Evolutionary conservation across 2,329 filamentous ascomycete genomes (phyloP).

Genomic region (Pleurostoma richardsiae): DNA sequence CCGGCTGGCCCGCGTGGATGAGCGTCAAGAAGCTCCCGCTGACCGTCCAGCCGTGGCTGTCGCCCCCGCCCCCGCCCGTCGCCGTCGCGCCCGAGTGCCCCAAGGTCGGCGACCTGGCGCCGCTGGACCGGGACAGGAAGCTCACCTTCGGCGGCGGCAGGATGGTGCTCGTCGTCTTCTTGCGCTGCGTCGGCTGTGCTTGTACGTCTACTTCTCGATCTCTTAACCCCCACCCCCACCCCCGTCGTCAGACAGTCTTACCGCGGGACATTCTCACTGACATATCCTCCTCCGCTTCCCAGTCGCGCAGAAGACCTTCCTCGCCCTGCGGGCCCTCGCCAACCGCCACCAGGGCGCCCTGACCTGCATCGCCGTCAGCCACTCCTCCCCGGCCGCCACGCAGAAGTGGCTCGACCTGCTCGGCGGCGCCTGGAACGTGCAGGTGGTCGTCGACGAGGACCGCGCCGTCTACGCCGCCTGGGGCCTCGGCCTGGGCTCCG

Average conservation of each 20-base stretch:
- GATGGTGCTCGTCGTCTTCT: constrained; percentile 43
- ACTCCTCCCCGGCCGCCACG: constrained; percentile 51
- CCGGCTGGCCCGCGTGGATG: constrained; percentile 40
- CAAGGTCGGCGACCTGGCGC: constrained; percentile 41
- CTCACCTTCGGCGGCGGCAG: constrained; percentile 30
- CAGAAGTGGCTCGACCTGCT: constrained; percentile 52
- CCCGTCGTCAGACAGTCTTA: neutral
- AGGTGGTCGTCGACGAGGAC: constrained; percentile 51
- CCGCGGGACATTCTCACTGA: neutral
- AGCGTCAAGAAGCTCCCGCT: constrained; percentile 43
- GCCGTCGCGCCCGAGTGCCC: constrained; percentile 37
- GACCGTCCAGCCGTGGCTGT: constrained; percentile 48
- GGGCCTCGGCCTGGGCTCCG: constrained; percentile 47
- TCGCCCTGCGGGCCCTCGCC: constrained; percentile 48
- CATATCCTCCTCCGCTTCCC: constrained; percentile 1
- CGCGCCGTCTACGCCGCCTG: constrained; percentile 53
- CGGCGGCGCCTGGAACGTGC: constrained; percentile 52
- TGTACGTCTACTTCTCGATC: constrained; percentile 31
- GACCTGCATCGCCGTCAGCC: constrained; percentile 54
- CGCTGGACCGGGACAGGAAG: constrained; percentile 38
- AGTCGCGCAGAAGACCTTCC: constrained; percentile 54
- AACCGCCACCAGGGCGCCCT: constrained; percentile 43
- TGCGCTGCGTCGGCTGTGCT: constrained; percentile 51
- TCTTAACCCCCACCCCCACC: neutral
- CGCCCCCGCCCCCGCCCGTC: constrained; percentile 44